Conservation (phyloP, 352 stramenopile genomes). For the Globisporangium emineosum region DNA sequence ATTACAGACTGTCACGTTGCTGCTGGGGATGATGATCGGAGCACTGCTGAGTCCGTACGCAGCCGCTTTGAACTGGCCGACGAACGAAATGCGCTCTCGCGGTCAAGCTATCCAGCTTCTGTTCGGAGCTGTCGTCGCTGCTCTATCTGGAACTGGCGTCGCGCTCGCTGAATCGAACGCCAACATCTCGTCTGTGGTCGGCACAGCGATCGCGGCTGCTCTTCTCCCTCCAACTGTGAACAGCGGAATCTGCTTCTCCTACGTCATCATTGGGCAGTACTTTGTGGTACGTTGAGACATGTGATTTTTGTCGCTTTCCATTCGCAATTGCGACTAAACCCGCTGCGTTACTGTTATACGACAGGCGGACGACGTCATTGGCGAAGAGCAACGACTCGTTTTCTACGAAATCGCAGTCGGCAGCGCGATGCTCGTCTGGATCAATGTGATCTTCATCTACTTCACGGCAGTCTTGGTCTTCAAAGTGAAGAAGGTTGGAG, state of each 20-base stretch:
- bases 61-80: slow-evolving; percentile 75
- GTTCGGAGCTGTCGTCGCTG: slow-evolving; percentile 77
- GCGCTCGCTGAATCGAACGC: slow-evolving; percentile 82
- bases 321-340: not conserved
- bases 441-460: slow-evolving; percentile 89
- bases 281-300: slow-evolving; percentile 50
- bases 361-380: slow-evolving; percentile 66
- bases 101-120: slow-evolving; percentile 77
- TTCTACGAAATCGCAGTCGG: slow-evolving; percentile 87
- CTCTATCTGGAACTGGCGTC: slow-evolving; percentile 70
- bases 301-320: not conserved
- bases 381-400: slow-evolving; percentile 78
- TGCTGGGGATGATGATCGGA: slow-evolving; percentile 80
- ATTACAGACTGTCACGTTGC: slow-evolving; percentile 62
- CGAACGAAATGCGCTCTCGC: slow-evolving; percentile 74
- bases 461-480: slow-evolving; percentile 84
- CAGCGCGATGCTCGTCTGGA: slow-evolving; percentile 80
- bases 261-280: slow-evolving; percentile 82
- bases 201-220: slow-evolving; percentile 80
- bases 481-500: slow-evolving; percentile 85
- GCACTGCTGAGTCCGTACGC: slow-evolving; percentile 78
- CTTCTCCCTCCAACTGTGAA: slow-evolving; percentile 85
- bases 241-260: slow-evolving; percentile 83
- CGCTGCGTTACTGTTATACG: not conserved
- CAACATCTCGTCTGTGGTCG: slow-evolving; percentile 89